Evolutionary conservation across 1,284 basidiomycete genomes (phyloP).

Genomic region (Ustilago trichophora): DNA sequence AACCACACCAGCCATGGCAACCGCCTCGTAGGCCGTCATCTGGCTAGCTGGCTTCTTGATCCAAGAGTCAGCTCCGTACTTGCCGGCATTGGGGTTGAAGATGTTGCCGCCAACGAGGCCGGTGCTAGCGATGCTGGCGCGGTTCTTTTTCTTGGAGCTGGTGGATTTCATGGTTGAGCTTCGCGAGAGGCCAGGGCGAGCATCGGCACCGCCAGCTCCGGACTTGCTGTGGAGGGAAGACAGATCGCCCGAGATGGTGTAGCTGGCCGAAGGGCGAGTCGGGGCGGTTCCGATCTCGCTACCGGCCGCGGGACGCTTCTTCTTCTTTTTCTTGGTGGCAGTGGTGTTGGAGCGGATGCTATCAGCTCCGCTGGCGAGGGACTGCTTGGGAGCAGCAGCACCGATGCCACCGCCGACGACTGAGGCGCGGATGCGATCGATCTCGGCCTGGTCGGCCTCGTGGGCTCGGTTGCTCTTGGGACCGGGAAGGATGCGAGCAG

Average conservation of each 20-base stretch:
- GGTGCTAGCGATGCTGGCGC: conserved; percentile 33
- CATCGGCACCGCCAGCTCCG: conserved; percentile 2
- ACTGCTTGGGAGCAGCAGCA: conserved; percentile 8
- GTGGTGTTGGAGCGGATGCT: conserved; percentile 35
- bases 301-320: conserved; percentile 45
- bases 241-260: conserved; percentile 47
- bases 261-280: conserved; percentile 46
- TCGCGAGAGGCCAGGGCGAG: conserved; percentile 32
- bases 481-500: conserved; percentile 50
- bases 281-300: conserved; percentile 60
- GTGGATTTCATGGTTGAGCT: conserved; percentile 44
- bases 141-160: conserved; percentile 57
- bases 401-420: conserved; percentile 57
- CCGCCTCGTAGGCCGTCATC: conserved; percentile 51
- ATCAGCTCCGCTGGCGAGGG: conserved; percentile 17
- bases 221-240: conserved; percentile 27
- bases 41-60: conserved; percentile 41
- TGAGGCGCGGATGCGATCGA: conserved; percentile 55
- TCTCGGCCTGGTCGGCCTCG: conserved; percentile 34
- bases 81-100: conserved; percentile 47
- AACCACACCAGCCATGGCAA: conserved; percentile 54
- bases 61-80: conserved; percentile 53
- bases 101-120: conserved; percentile 36
- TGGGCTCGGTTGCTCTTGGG: conserved; percentile 46
- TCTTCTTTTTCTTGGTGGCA: conserved; percentile 54